Conservation (phyloP, 371 early-diverging fungal genomes). For the Lichtheimia hyalospora region DNA sequence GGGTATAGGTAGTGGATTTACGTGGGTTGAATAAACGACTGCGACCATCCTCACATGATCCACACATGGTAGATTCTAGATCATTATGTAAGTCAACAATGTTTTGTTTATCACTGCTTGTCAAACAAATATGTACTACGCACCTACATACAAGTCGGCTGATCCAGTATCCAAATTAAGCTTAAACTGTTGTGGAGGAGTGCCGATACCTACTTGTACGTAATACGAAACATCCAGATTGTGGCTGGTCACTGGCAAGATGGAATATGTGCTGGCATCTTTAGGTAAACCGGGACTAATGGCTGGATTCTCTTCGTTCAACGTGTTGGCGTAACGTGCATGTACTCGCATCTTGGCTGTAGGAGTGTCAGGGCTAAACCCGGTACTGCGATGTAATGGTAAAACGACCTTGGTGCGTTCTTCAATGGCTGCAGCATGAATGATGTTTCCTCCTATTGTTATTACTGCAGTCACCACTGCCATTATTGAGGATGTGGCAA, state of each 20-base stretch:
- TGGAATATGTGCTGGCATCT: too few species aligned
- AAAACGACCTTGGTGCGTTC: not conserved
- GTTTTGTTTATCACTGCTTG: too few species aligned
- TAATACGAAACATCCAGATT: slow-evolving; percentile 63
- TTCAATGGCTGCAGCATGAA: too few species aligned
- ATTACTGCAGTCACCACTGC: too few species aligned
- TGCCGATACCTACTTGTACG: slow-evolving; percentile 78
- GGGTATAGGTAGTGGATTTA: slow-evolving; percentile 38
- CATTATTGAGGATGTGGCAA: too few species aligned
- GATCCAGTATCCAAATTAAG: slow-evolving; percentile 90
- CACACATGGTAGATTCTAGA: slow-evolving; percentile 24
- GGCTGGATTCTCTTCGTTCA: not conserved
- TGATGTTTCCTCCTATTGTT: too few species aligned
- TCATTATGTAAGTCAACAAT: not conserved
- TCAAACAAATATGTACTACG: slow-evolving; percentile 3
- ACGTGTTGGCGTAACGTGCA: slow-evolving; percentile 5
- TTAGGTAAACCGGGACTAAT: too few species aligned
- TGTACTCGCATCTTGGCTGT: slow-evolving; percentile 11
- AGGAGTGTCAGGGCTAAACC: slow-evolving; percentile 16
- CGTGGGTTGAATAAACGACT: slow-evolving; percentile 27
- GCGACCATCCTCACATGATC: slow-evolving; percentile 18
- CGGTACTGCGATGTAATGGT: slow-evolving; percentile 11
- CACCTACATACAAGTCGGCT: slow-evolving; percentile 38
- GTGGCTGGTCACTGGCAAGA: not conserved
- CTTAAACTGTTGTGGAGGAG: slow-evolving; percentile 75